These are phyloP conservation scores for Debaryomyces tyrocola DNA, from an alignment of 805 yeast species.

Conservation along the genomic window DNA sequence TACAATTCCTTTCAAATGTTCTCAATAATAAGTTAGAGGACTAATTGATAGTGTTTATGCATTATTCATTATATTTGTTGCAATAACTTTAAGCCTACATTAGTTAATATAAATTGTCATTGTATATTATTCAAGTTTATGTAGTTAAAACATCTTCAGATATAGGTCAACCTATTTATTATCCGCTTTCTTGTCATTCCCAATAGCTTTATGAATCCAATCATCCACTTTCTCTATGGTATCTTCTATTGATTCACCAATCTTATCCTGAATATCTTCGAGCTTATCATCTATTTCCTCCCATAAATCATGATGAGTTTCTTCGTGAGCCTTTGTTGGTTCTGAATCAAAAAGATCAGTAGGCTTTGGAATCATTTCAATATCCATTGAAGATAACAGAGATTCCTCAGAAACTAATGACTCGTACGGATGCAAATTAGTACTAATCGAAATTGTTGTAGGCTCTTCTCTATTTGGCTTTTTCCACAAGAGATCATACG, in stretches of 20 bases:
- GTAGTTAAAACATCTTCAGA: too few relatives aligned
- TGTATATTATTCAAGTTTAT: too few relatives aligned
- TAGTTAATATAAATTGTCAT: too few relatives aligned
- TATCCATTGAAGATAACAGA: slow-evolving; percentile 11
- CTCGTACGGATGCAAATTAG: slow-evolving; percentile 22
- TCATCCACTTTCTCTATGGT: slow-evolving; percentile 15
- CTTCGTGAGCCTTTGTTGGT: slow-evolving; percentile 1
- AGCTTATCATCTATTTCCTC: slow-evolving; percentile 15
- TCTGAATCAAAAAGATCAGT: slow-evolving; percentile 17
- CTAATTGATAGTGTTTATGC: neutral
- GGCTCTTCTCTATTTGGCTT: slow-evolving; percentile 6
- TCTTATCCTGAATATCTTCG: slow-evolving; percentile 14
- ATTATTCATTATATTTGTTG: neutral
- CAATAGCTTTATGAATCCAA: slow-evolving; percentile 10
- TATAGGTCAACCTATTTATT: neutral
- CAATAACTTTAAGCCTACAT: too few relatives aligned
- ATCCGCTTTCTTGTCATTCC: slow-evolving; percentile 1
- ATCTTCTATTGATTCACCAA: slow-evolving; percentile 15
- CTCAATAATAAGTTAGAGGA: neutral
- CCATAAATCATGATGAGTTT: slow-evolving; percentile 3
- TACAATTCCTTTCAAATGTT: slow-evolving; percentile 1
- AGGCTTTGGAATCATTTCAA: slow-evolving; percentile 25
- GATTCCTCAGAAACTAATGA: slow-evolving; percentile 26
- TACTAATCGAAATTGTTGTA: slow-evolving; percentile 15
- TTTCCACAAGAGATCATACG: slow-evolving; percentile 50